phyloP scores from a whole-genome alignment of 2,329 filamentous ascomycete species.

The Phyllachora maydis region DNA sequence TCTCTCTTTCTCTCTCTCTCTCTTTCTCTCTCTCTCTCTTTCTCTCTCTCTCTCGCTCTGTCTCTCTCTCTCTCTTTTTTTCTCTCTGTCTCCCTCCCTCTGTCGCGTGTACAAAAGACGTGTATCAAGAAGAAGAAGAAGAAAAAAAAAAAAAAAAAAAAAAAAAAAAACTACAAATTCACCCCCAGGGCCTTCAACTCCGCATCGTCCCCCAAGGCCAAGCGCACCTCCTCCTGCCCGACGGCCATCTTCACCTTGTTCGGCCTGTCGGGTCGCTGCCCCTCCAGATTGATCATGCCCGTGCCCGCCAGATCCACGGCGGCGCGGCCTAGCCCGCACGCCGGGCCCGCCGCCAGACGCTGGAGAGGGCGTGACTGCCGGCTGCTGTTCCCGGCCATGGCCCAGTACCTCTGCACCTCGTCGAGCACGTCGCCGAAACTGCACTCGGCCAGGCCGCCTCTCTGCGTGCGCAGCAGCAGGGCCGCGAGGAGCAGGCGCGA shows the following conservation, averaged over 20 bases:
- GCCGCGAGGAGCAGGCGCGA: conserved; percentile 76
- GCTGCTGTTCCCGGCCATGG: conserved; percentile 28
- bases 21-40: too few species aligned
- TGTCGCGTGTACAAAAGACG: too few species aligned
- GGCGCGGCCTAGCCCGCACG: conserved; percentile 25
- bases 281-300: conserved; percentile 72
- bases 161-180: too few species aligned
- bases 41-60: too few species aligned
- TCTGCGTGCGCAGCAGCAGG: conserved; percentile 54
- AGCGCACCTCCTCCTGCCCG: conserved; percentile 75
- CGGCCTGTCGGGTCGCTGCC: conserved; percentile 59
- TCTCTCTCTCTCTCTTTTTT: too few species aligned
- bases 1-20: too few species aligned
- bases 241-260: conserved; percentile 74
- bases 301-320: conserved; percentile 72
- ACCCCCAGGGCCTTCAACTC: conserved; percentile 62
- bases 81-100: too few species aligned
- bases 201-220: conserved; percentile 72
- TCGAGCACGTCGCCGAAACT: conserved; percentile 78
- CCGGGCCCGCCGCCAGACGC: conserved; percentile 19
- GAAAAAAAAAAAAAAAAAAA: too few species aligned
- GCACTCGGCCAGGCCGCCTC: conserved; percentile 73
- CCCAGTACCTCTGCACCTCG: conserved; percentile 53
- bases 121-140: too few species aligned
- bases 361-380: too few species aligned